These are phyloP conservation scores for Penicillium expansum DNA, from an alignment of 2,329 filamentous ascomycete species.

Conservation along the genomic window DNA sequence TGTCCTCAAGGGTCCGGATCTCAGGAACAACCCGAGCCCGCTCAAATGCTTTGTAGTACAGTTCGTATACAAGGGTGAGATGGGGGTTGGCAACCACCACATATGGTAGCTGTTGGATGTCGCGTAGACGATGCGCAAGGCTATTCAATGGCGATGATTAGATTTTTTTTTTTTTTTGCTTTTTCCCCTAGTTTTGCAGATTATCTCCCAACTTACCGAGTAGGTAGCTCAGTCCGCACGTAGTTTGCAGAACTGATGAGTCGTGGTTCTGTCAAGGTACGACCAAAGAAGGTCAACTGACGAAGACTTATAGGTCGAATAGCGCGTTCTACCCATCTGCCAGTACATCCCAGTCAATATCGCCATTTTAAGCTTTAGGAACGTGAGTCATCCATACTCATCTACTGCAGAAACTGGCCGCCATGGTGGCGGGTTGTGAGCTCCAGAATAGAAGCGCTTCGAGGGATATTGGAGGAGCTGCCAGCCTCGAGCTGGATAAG, in stretches of 20 bases:
- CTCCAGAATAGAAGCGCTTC: conserved; percentile 29
- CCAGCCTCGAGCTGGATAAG: conserved; percentile 36
- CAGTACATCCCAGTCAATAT: conserved; percentile 15
- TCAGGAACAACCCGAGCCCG: conserved; percentile 79
- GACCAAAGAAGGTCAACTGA: conserved; percentile 95
- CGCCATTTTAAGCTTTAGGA: background rate
- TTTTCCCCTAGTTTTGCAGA: no score
- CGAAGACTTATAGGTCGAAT: conserved; percentile 93
- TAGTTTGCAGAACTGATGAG: conserved; percentile 96
- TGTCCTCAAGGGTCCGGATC: conserved; percentile 81
- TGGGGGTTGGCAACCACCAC: conserved; percentile 94
- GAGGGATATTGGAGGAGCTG: conserved; percentile 23
- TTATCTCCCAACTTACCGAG: conserved; percentile 54
- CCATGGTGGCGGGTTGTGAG: conserved; percentile 52
- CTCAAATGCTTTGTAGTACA: conserved; percentile 97
- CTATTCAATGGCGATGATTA: conserved; percentile 43
- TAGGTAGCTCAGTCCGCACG: conserved; percentile 89
- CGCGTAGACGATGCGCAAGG: conserved; percentile 87
- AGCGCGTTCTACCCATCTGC: conserved; percentile 87
- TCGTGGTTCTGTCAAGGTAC: conserved; percentile 83
- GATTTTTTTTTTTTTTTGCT: background rate
- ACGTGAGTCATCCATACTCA: conserved; percentile 47
- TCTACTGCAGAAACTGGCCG: conserved; percentile 58
- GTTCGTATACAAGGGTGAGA: conserved; percentile 90
- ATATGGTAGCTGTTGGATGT: conserved; percentile 95